Percentiles rank a stretch among this genome's conserved stretches.
These are phyloP conservation scores for Cladosporium oxysporum DNA, from an alignment of 2,329 filamentous ascomycete species.

Conservation along the genomic window DNA sequence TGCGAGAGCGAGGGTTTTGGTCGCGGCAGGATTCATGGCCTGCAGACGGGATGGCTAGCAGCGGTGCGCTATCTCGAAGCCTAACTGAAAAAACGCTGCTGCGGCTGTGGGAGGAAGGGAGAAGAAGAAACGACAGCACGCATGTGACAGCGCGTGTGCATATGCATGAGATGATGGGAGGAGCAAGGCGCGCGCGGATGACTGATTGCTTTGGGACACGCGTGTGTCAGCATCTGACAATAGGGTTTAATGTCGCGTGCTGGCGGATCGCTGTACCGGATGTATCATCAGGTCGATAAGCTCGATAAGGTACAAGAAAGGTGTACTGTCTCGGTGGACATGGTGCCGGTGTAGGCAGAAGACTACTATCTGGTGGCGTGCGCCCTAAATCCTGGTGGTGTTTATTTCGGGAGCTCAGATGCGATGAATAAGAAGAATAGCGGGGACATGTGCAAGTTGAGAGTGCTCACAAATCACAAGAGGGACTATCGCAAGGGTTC, in stretches of 20 bases:
- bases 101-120: not conserved
- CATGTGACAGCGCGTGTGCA: conserved; percentile 2
- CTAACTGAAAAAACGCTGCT: not conserved
- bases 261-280: not conserved
- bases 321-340: not conserved
- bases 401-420: not conserved
- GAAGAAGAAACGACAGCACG: not conserved
- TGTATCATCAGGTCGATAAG: not conserved
- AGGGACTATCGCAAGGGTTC: not conserved
- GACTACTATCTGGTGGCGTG: not conserved
- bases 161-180: not conserved
- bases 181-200: not conserved
- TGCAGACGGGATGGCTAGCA: not conserved
- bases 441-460: not conserved
- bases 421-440: not conserved
- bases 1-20: not conserved
- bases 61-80: not conserved
- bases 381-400: not conserved
- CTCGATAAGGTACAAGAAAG: not conserved
- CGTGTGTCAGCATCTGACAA: conserved; percentile 3
- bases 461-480: not conserved
- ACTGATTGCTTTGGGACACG: not conserved
- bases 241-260: not conserved
- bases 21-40: not conserved
- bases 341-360: not conserved